Evolutionary conservation across 805 yeast species (phyloP).

Genomic region (Pichia nanzhaoensis): DNA sequence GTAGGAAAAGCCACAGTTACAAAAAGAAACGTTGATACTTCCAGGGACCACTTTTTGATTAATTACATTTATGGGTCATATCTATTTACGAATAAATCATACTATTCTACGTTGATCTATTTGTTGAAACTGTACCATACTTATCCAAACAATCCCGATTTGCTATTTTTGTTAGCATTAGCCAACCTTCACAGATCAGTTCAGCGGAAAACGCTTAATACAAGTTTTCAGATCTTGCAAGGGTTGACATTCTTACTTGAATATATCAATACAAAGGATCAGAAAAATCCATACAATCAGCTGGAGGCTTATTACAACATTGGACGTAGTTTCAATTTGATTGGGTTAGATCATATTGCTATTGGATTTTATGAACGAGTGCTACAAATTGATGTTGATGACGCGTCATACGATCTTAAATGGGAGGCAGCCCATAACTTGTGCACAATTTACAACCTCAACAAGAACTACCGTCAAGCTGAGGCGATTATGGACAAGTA

Average conservation of each 20-base stretch:
- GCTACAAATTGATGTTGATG: slow-evolving; percentile 42
- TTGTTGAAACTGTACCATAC: slow-evolving; percentile 62
- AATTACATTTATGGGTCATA: slow-evolving; percentile 70
- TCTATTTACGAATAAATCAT: slow-evolving; percentile 75
- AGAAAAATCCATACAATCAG: slow-evolving; percentile 38
- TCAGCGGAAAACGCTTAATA: slow-evolving; percentile 79
- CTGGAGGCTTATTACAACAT: slow-evolving; percentile 81
- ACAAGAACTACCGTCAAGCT: slow-evolving; percentile 67
- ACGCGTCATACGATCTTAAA: slow-evolving; percentile 42
- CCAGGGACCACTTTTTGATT: slow-evolving; percentile 56
- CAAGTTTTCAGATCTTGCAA: slow-evolving; percentile 83
- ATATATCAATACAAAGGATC: slow-evolving; percentile 44
- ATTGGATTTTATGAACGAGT: slow-evolving; percentile 67
- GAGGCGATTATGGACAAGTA: slow-evolving; percentile 57
- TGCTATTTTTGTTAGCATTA: slow-evolving; percentile 67
- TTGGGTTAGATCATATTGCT: slow-evolving; percentile 74
- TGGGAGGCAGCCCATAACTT: slow-evolving; percentile 84
- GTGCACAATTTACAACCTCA: slow-evolving; percentile 62
- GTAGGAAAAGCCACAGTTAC: slow-evolving; percentile 75
- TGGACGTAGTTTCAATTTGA: slow-evolving; percentile 77
- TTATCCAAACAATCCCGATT: slow-evolving; percentile 69
- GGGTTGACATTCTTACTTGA: slow-evolving; percentile 75
- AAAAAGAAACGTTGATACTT: slow-evolving; percentile 40
- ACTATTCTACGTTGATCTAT: slow-evolving; percentile 75
- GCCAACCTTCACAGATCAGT: slow-evolving; percentile 84